phyloP scores from a whole-genome alignment of 1,284 basidiomycete genomes.

The Cronartium quercuum region DNA sequence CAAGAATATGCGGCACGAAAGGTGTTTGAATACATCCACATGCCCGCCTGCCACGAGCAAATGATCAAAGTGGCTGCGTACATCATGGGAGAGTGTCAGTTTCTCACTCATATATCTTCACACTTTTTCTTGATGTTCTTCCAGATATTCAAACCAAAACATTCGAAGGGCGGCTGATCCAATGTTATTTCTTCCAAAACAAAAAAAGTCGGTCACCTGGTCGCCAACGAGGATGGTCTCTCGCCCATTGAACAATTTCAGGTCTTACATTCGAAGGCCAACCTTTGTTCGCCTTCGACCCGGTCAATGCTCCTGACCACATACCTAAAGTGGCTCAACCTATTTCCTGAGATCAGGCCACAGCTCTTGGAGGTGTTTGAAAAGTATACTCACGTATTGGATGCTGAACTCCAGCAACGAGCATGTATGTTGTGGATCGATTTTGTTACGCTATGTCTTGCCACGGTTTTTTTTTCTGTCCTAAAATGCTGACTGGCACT shows the following conservation, averaged over 20 bases:
- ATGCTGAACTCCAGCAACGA: constrained; percentile 93
- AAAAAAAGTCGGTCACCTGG: constrained; percentile 65
- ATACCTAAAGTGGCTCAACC: constrained; percentile 99
- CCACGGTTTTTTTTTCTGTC: background rate
- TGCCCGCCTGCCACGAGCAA: constrained; percentile 88
- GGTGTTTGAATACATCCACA: constrained; percentile 82
- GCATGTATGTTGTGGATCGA: constrained; percentile 67
- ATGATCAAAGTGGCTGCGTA: constrained; percentile 96
- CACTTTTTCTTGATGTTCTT: background rate
- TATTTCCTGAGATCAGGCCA: constrained; percentile 96
- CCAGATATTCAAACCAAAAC: background rate
- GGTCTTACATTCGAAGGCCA: constrained; percentile 86
- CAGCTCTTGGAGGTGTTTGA: constrained; percentile 92
- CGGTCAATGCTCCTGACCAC: constrained; percentile 88
- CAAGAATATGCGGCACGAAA: constrained; percentile 79
- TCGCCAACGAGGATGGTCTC: constrained; percentile 88
- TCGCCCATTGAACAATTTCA: constrained; percentile 94
- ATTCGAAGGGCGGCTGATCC: background rate
- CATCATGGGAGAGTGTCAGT: constrained; percentile 72
- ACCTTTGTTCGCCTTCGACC: constrained; percentile 86
- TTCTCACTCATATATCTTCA: background rate
- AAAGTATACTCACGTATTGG: constrained; percentile 94
- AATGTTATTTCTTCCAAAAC: background rate
- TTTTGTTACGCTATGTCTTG: too few relatives aligned
- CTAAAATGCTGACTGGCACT: background rate